Base-by-base conservation (phyloP, 306 rosid species). In the Pterocarpus macrocarpus region DNA sequence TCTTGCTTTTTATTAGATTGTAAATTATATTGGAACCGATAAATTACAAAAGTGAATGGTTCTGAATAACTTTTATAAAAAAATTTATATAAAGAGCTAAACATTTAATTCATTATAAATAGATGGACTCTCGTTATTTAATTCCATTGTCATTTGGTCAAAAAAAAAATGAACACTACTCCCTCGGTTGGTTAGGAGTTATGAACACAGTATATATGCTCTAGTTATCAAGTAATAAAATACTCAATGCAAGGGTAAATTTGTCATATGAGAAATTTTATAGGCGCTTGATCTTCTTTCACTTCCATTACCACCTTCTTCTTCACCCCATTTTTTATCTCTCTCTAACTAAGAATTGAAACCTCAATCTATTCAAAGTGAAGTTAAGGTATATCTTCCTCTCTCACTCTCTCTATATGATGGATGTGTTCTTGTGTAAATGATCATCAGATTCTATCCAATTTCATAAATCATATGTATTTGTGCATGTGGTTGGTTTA, bases 211-310 rank as follows among this genome's bases (percentile, higher is more conserved):
- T 17, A 41, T 14, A 57, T 44, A 4, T 2, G 32, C 14, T 74
- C 45, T 30, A 57, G 59, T 15, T 7, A 3, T 43, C 0, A 14
- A 30, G 58, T 44, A 5, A 58, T 75, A 59, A 72, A 28, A 32
- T 12, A 8, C 2, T 22, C 62, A 53, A 9, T 12, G 12, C 0
- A 3, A 32, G 79, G 59, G 79, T 32, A 75, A 61, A 43, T 7
- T 43, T 33, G 79, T 75, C 79, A 32, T 1, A 75, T 69, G 79
- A 35, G 62, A 75, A 59, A 69, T 38, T 38, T 38, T 64, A 38
- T 30, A 30, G 0, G 65, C 3, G 45, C 79, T 22, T 75, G 79
- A 22, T 22, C 69, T 75, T 59, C 65, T 57, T 59, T 5, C 33
- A 52, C 3, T 16, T 58, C 5, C 41, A 38, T 5, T 38, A 2